These are phyloP conservation scores for Guadua angustifolia DNA, from an alignment of 176 grass and related monocot genomes.

Conservation along the genomic window DNA sequence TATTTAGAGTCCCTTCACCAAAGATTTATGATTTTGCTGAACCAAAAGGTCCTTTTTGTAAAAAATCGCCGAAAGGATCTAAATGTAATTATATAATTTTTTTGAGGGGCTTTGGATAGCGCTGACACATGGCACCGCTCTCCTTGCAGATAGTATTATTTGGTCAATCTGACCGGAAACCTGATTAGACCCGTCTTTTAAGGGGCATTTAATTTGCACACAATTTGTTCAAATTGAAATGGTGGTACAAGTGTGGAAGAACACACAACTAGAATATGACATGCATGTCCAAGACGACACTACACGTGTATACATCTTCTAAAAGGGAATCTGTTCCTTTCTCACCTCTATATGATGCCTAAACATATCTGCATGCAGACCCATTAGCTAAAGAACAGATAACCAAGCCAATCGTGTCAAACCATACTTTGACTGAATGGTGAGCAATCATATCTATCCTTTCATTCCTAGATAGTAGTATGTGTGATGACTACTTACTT, in stretches of 20 bases:
- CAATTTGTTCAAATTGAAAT: neutral
- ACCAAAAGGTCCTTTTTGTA: too few relatives aligned
- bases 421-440: conserved; percentile 24
- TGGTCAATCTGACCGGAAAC: neutral
- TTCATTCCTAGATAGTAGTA: neutral
- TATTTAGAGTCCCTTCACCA: too few relatives aligned
- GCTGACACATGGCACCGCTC: too few relatives aligned
- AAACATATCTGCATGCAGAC: conserved; percentile 7
- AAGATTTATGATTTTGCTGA: too few relatives aligned
- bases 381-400: neutral
- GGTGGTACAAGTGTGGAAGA: neutral
- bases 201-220: neutral
- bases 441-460: neutral
- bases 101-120: too few relatives aligned
- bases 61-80: too few relatives aligned
- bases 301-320: neutral
- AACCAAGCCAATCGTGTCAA: neutral
- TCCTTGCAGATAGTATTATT: too few relatives aligned
- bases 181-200: neutral
- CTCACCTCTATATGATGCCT: conserved; percentile 15
- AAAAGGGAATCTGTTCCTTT: conserved; percentile 31
- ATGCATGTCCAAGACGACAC: neutral
- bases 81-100: too few relatives aligned
- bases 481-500: neutral
- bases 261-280: neutral